These are phyloP conservation scores for Tubosaeta brunneosetosa DNA, from an alignment of 768 basidiomycete genomes.

Conservation along the genomic window DNA sequence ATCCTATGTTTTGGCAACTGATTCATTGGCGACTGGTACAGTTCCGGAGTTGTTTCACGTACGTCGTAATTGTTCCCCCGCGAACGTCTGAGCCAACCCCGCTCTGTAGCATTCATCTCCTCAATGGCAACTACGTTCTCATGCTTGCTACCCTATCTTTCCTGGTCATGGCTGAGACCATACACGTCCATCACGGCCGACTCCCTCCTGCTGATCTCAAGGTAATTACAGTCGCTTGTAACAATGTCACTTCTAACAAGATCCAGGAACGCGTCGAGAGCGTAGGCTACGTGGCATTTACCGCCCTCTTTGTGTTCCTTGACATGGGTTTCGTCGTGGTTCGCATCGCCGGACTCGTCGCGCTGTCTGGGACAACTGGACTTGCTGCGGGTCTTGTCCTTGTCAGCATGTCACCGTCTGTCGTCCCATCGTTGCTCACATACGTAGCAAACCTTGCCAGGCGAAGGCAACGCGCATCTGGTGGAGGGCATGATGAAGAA, in stretches of 20 bases:
- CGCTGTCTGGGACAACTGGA: slow-evolving; percentile 7
- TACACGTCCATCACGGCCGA: slow-evolving; percentile 14
- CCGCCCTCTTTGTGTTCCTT: slow-evolving; percentile 13
- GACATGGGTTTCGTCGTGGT: slow-evolving; percentile 18
- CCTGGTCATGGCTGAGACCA: slow-evolving; percentile 17
- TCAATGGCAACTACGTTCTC: too few species aligned
- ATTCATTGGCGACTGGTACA: too few species aligned
- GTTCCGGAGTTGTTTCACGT: too few species aligned
- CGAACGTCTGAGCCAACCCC: too few species aligned
- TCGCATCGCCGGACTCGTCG: slow-evolving; percentile 12
- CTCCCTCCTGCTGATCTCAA: slow-evolving; percentile 19
- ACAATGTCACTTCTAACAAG: too few species aligned
- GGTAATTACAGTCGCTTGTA: slow-evolving; percentile 5
- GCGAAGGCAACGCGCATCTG: background rate
- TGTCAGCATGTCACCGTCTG: slow-evolving; percentile 5
- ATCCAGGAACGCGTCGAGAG: slow-evolving; percentile 6
- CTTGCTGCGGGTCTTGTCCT: slow-evolving; percentile 9
- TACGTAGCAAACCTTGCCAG: background rate
- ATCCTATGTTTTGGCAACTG: too few species aligned
- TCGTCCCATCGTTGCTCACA: background rate
- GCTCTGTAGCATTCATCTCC: too few species aligned
- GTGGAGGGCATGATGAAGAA: too few species aligned
- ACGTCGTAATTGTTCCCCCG: too few species aligned
- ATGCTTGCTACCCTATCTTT: background rate
- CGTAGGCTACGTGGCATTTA: slow-evolving; percentile 13